Base-by-base conservation (phyloP, 371 early-diverging fungal genomes). In the Mortierella sp. region DNA sequence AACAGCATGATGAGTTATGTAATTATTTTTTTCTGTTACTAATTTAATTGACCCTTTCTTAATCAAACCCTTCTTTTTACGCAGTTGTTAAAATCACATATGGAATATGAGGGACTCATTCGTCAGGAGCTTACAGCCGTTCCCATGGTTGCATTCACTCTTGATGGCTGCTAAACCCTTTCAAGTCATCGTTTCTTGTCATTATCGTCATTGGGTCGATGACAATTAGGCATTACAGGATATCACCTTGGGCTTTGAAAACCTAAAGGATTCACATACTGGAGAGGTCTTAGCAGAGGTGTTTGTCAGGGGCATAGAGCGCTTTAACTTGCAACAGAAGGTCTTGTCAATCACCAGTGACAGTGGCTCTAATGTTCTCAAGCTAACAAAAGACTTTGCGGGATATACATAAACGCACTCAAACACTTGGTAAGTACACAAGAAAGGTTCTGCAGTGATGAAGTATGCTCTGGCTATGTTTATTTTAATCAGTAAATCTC, bases 121-220 rank as follows among this genome's bases (percentile, higher is more conserved):
- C n/a, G n/a, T n/a, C n/a, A n/a, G n/a, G n/a, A n/a, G n/a, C n/a
- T n/a, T n/a, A n/a, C n/a, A n/a, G n/a, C n/a, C n/a, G n/a, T n/a
- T 35, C 35, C 35, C 35, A 35, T 10, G 35, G 70, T 61, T 23
- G 51, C 74, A 1, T 71, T 70, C 47, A 82, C 75, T 9, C 32
- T 76, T 1, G 75, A 76, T 35, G 65, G 47, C 23, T 76, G 74
- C 63, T 0, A 74, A 68, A 34, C 71, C 61, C 1, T 82, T 55
- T 54, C 68, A 65, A 55, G 28, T n/a, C 58, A 13, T 55, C 64
- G 0, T 76, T 72, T 63, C 61, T 73, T 23, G 61, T 58, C 12
- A 35, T 82, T n/a, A 73, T 74, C 23, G 73, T 37, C 82, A 76
- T 35, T 82, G 73, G 70, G 72, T 73, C 22, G 32, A 66, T 15